Conservation (phyloP, 2,329 filamentous ascomycete species). For the Colletotrichum endophyticum region DNA sequence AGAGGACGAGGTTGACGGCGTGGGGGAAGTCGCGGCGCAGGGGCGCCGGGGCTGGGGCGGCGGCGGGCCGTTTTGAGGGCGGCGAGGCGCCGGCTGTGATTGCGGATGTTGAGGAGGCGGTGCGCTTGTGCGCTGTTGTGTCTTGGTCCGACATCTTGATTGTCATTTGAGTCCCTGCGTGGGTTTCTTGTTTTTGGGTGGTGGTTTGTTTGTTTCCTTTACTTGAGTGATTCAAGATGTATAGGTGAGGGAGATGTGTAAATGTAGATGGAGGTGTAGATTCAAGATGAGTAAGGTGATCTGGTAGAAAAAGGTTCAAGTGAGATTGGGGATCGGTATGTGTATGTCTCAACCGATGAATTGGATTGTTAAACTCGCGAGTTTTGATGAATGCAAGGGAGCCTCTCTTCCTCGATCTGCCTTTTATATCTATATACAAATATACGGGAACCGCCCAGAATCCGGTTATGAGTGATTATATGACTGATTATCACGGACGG, state of each 20-base stretch:
- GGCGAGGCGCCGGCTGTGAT: neutral
- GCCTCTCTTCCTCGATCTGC: neutral
- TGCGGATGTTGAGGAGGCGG: constrained; percentile 11
- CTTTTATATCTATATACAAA: neutral
- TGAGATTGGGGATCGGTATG: neutral
- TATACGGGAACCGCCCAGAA: neutral
- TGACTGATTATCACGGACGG: constrained; percentile 1
- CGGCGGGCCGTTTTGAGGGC: constrained; percentile 42
- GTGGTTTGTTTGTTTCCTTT: neutral
- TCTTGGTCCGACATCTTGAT: constrained; percentile 10
- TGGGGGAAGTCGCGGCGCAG: constrained; percentile 15
- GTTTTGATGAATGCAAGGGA: neutral
- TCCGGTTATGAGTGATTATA: neutral
- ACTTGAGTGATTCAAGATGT: neutral
- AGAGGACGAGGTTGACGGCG: constrained; percentile 36
- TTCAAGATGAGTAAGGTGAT: neutral
- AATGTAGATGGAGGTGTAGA: neutral
- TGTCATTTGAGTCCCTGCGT: neutral
- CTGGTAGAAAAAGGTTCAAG: neutral
- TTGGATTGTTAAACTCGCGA: neutral
- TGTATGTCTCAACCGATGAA: neutral
- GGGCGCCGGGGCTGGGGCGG: constrained; percentile 23
- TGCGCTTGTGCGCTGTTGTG: constrained; percentile 15
- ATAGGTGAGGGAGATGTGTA: neutral
- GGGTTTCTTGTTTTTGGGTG: neutral